Percentiles rank a stretch among this genome's conserved stretches.
phyloP scores from a whole-genome alignment of 139 green algal genomes.

The Klebsormidium nitens region DNA sequence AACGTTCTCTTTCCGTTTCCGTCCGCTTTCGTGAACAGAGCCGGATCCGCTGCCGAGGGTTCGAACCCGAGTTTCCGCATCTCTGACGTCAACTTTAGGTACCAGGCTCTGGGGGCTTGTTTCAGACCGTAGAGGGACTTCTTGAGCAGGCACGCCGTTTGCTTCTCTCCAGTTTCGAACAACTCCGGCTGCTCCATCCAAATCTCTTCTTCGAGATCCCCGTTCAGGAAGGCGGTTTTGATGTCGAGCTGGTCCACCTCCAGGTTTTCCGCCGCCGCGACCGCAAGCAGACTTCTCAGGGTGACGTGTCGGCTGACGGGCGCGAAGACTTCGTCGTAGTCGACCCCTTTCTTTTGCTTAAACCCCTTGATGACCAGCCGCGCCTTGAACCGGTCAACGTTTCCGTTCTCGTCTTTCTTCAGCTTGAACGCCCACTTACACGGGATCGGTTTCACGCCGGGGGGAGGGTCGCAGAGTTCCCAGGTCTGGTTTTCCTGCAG shows the following conservation, averaged over 20 bases:
- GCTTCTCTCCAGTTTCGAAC: conserved; percentile 4
- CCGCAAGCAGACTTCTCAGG: conserved; percentile 34
- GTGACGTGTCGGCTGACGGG: conserved; percentile 28
- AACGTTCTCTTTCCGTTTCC: too few species aligned
- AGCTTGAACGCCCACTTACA: conserved; percentile 9
- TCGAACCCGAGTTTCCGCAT: conserved; percentile 37
- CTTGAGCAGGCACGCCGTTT: too few species aligned
- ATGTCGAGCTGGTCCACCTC: conserved; percentile 39
- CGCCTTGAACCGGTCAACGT: conserved; percentile 1
- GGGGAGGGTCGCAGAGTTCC: background rate
- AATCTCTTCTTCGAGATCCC: conserved; percentile 40
- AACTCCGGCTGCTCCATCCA: conserved; percentile 37
- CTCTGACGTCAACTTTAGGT: conserved; percentile 22
- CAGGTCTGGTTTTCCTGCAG: background rate
- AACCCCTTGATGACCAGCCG: conserved; percentile 3
- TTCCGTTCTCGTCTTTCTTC: background rate
- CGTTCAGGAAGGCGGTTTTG: conserved; percentile 54
- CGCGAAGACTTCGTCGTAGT: conserved; percentile 51
- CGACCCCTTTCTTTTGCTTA: too few species aligned
- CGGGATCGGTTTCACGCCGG: background rate
- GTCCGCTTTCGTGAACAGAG: too few species aligned
- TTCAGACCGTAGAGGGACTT: conserved; percentile 49
- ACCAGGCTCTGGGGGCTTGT: conserved; percentile 48
- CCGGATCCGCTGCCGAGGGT: conserved; percentile 32
- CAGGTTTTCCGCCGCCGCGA: conserved; percentile 29